Base-by-base conservation (phyloP, 371 early-diverging fungal genomes). In the Apophysomyces elegans region DNA sequence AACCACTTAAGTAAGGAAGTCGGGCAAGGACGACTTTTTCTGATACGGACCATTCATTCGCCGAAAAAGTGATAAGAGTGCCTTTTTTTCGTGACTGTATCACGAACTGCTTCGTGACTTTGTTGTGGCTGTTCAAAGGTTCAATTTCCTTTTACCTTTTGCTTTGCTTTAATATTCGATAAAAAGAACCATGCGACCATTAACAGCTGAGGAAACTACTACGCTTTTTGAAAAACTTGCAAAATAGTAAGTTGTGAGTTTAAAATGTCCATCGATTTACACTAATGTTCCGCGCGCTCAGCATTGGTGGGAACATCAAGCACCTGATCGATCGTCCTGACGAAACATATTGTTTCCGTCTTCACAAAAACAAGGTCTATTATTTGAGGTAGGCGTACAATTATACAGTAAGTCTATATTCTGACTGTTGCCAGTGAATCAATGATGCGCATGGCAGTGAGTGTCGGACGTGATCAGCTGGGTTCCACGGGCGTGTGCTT, bases 141-240 rank as follows among this genome's bases (percentile, higher is more conserved):
- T 26, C 32, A 26, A 26, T 26, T 26, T 26, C 32, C 32, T 26
- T 26, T 26, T 3, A 26, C 32, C 2, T 26, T 26, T 3, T 26
- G 32, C 32, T 26, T 26, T 26, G 32, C 32, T 26, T 26, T 26
- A 26, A 26, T 26, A 26, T 26, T 26, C 32, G 32, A 26, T 2
- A 26, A 26, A 26, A 26, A 45, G 46, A 16, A 68, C n/a, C 56
- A 97, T 97, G 98, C 86, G 98, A 56, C 97, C 96, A 7, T 84
- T 97, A 56, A 96, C 97, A 43, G 93, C 95, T 71, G 93, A 95
- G 72, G 98, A 98, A 80, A 96, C 97, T 47, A 95, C 95, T 68
- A 92, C 92, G 38, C 87, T 98, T 64, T 98, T 98, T 69, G 95
- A 96, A 74, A 98, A 98, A 81, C 87, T 98, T 59, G 89, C 97